Percentiles rank a stretch among this genome's conserved stretches.
Conservation (phyloP, 1,284 basidiomycete species). For the Ceratobasidium sp. region DNA sequence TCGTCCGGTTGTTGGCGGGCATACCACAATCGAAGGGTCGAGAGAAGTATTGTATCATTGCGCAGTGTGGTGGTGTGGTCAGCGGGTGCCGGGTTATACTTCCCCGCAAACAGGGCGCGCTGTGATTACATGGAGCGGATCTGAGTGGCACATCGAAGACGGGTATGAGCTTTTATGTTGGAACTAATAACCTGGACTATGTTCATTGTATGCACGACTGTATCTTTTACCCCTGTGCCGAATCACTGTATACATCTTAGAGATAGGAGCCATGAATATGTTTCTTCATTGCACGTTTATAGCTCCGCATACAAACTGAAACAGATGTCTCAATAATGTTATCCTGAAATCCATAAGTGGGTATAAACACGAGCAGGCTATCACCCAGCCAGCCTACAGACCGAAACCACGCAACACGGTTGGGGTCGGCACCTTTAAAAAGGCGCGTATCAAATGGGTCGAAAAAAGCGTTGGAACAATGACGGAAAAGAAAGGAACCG, state of each 20-base stretch:
- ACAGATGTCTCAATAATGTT: constrained; percentile 17
- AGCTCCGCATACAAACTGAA: constrained; percentile 28
- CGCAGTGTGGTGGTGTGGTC: constrained; percentile 42
- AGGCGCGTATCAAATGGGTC: constrained; percentile 16
- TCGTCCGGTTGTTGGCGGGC: constrained; percentile 34
- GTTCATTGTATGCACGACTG: neutral
- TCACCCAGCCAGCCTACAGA: constrained; percentile 32
- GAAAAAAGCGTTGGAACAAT: constrained; percentile 31
- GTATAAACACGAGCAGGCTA: constrained; percentile 37
- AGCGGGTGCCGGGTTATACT: constrained; percentile 39
- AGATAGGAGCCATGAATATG: constrained; percentile 7
- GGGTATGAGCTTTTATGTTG: constrained; percentile 41
- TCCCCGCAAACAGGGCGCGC: constrained; percentile 23
- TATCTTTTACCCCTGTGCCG: neutral
- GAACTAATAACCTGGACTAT: neutral
- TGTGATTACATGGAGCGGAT: constrained; percentile 39
- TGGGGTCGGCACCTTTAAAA: constrained; percentile 32
- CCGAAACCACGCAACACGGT: constrained; percentile 41
- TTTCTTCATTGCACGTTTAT: constrained; percentile 33
- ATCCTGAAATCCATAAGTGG: constrained; percentile 22
- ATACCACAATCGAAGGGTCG: neutral
- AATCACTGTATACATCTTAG: neutral
- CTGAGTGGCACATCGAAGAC: constrained; percentile 30
- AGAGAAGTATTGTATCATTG: constrained; percentile 31
- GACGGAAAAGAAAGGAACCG: constrained; percentile 3